Percentiles rank a stretch among this genome's conserved stretches.
phyloP scores from a whole-genome alignment of 805 yeast species.

The Saturnispora diversa region DNA sequence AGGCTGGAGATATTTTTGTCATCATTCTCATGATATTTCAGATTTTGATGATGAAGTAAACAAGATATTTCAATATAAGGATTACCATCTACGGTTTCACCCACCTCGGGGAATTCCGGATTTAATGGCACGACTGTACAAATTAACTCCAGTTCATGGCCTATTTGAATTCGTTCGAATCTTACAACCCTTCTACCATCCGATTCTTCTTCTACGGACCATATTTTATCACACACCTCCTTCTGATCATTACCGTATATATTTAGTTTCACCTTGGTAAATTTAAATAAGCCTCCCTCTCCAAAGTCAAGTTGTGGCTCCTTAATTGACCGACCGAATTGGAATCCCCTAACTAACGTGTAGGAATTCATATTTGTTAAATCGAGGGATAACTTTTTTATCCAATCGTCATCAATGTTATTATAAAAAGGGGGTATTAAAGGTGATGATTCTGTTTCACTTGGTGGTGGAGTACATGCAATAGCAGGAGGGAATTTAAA shows the following conservation, averaged over 20 bases:
- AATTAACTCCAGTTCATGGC: neutral
- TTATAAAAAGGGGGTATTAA: too few relatives aligned
- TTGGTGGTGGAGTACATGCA: constrained; percentile 7
- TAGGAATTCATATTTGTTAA: neutral
- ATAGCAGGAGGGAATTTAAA: constrained; percentile 5
- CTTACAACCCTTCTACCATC: constrained; percentile 3
- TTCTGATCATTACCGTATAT: constrained; percentile 1
- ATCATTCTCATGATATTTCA: constrained; percentile 18
- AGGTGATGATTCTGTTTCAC: neutral
- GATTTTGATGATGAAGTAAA: constrained; percentile 35
- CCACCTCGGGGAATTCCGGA: neutral
- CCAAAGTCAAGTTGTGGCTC: neutral
- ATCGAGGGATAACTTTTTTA: neutral
- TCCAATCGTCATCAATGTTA: too few relatives aligned
- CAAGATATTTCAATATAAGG: constrained; percentile 48
- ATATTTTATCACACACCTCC: neutral
- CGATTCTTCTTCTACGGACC: constrained; percentile 3
- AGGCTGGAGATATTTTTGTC: constrained; percentile 9
- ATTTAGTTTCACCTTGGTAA: neutral
- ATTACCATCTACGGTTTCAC: constrained; percentile 1
- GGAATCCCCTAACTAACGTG: too few relatives aligned
- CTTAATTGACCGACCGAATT: too few relatives aligned
- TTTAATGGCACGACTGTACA: neutral
- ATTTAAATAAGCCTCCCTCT: neutral
- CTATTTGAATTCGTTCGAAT: neutral